phyloP scores from a whole-genome alignment of 2,329 filamentous ascomycete species.

The Fusarium heterosporum region DNA sequence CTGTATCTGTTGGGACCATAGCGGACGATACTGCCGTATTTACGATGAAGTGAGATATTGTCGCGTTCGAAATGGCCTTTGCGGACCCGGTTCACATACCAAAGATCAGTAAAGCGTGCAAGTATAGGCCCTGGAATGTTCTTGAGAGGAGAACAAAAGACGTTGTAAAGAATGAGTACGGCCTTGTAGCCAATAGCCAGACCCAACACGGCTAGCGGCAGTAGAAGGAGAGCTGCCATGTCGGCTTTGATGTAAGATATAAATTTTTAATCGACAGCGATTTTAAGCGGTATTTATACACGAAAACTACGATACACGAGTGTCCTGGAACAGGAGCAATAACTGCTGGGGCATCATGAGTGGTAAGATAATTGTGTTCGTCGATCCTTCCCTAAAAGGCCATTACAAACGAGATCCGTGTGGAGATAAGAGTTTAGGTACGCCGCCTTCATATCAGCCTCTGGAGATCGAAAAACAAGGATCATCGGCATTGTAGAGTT shows the following conservation, averaged over 20 bases:
- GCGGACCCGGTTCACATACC: slow-evolving; percentile 46
- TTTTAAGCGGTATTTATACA: neutral
- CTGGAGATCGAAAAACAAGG: too few relatives aligned
- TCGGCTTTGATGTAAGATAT: neutral
- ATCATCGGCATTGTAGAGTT: too few relatives aligned
- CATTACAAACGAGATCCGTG: too few relatives aligned
- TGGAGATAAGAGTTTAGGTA: too few relatives aligned
- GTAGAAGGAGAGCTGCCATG: neutral
- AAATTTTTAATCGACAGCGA: neutral
- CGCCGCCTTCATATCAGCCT: too few relatives aligned
- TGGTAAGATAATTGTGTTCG: neutral
- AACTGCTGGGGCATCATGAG: neutral
- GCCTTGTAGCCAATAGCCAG: neutral
- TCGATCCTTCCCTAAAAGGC: neutral
- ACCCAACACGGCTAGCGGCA: neutral
- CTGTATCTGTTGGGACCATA: slow-evolving; percentile 62
- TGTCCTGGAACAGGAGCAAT: neutral
- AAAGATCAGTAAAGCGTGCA: slow-evolving; percentile 46
- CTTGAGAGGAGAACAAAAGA: slow-evolving; percentile 40
- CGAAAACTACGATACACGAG: neutral
- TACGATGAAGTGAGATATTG: slow-evolving; percentile 48
- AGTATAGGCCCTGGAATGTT: slow-evolving; percentile 46
- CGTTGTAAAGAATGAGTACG: too few relatives aligned
- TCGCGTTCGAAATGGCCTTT: slow-evolving; percentile 46
- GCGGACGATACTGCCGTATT: slow-evolving; percentile 56